These are phyloP conservation scores for Penicillium sp. DNA, from an alignment of 2,329 filamentous ascomycete species.

Conservation along the genomic window DNA sequence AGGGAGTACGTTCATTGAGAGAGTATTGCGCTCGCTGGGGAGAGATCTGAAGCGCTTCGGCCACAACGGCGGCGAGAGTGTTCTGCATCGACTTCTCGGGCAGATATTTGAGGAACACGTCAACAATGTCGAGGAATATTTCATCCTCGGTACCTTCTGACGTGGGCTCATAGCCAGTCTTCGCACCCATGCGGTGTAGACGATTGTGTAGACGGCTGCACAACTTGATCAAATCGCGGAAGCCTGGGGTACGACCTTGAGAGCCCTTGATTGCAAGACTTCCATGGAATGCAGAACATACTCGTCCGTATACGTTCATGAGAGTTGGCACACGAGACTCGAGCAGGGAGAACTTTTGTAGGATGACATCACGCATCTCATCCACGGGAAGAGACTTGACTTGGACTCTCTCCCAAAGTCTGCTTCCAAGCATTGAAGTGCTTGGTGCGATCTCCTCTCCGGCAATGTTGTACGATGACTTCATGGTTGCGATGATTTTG, in stretches of 20 bases:
- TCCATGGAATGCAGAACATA: constrained; percentile 41
- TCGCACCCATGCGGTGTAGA: constrained; percentile 58
- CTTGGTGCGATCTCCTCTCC: constrained; percentile 71
- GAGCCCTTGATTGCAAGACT: constrained; percentile 41
- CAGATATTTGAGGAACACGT: constrained; percentile 85
- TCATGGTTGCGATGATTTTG: constrained; percentile 86
- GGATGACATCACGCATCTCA: constrained; percentile 75
- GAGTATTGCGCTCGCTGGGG: constrained; percentile 78
- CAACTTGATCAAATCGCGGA: constrained; percentile 88
- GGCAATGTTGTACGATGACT: constrained; percentile 64
- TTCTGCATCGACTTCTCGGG: constrained; percentile 62
- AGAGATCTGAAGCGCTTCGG: constrained; percentile 83
- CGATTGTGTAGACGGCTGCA: constrained; percentile 72
- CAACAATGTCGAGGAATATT: constrained; percentile 90
- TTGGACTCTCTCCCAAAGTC: constrained; percentile 80
- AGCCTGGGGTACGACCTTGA: constrained; percentile 59
- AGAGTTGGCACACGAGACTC: constrained; percentile 56
- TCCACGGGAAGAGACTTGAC: constrained; percentile 64
- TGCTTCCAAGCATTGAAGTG: constrained; percentile 70
- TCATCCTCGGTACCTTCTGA: constrained; percentile 72
- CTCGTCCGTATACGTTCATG: constrained; percentile 56
- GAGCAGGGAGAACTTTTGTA: constrained; percentile 68
- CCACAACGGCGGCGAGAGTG: constrained; percentile 63
- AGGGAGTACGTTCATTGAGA: constrained; percentile 69
- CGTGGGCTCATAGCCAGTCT: constrained; percentile 67